Conservation (phyloP, 1,139 yeast species). For the Suhomyces bokatorum region DNA sequence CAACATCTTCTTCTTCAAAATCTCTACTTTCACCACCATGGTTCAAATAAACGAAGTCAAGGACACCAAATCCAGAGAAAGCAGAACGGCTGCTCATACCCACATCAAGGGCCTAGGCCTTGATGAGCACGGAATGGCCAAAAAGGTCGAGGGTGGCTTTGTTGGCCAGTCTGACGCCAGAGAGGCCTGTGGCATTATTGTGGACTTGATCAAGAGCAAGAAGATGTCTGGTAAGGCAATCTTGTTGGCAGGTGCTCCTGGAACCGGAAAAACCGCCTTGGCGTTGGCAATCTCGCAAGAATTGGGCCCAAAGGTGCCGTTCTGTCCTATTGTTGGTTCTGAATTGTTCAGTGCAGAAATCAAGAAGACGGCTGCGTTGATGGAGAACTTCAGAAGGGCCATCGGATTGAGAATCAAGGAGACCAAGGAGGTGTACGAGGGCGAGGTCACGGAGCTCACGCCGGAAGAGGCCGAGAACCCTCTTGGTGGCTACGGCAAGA, state of each 20-base stretch:
- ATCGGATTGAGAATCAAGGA: constrained; percentile 95
- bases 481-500: constrained; percentile 95
- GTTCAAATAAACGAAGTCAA: constrained; percentile 84
- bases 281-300: constrained; percentile 97
- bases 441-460: constrained; percentile 93
- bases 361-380: constrained; percentile 92
- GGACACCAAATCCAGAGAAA: constrained; percentile 56
- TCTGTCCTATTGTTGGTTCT: constrained; percentile 95
- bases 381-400: constrained; percentile 97
- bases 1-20: constrained; percentile 4
- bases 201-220: constrained; percentile 88
- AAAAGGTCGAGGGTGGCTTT: constrained; percentile 86
- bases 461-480: constrained; percentile 98
- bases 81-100: constrained; percentile 94
- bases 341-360: constrained; percentile 97
- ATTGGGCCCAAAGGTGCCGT: constrained; percentile 97
- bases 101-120: constrained; percentile 95
- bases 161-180: constrained; percentile 94
- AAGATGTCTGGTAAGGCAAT: constrained; percentile 97
- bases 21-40: constrained; percentile 39
- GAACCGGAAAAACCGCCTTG: constrained; percentile 96
- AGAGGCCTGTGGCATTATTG: constrained; percentile 96
- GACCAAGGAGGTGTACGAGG: constrained; percentile 97
- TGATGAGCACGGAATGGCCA: constrained; percentile 87
- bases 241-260: constrained; percentile 94